Conservation (phyloP, 805 yeast species). For the Candida pseudofarinosa region DNA sequence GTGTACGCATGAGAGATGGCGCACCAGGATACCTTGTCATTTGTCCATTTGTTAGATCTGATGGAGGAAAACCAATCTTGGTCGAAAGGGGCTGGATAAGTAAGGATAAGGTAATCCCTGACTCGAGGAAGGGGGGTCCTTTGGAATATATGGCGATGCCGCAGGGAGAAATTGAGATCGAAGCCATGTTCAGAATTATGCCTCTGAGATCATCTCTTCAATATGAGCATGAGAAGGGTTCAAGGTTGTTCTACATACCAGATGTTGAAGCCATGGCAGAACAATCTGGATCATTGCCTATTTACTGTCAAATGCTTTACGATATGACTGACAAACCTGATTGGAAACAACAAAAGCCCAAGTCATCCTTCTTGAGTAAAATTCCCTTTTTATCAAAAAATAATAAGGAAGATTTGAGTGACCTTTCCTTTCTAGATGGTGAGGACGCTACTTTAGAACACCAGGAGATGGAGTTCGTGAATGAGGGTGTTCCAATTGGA, state of each 20-base stretch:
- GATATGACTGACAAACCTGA: slow-evolving; percentile 65
- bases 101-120: slow-evolving; percentile 60
- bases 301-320: slow-evolving; percentile 71
- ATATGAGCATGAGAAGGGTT: slow-evolving; percentile 62
- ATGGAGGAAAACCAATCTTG: slow-evolving; percentile 72
- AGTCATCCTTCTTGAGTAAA: slow-evolving; percentile 10
- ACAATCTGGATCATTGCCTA: slow-evolving; percentile 61
- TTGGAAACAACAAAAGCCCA: slow-evolving; percentile 21
- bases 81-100: slow-evolving; percentile 91
- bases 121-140: slow-evolving; percentile 40
- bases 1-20: slow-evolving; percentile 73
- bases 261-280: slow-evolving; percentile 80
- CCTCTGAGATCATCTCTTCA: slow-evolving; percentile 60
- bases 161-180: slow-evolving; percentile 63
- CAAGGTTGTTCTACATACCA: slow-evolving; percentile 70
- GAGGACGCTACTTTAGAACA: slow-evolving; percentile 32
- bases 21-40: slow-evolving; percentile 72
- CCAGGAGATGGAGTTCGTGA: slow-evolving; percentile 52
- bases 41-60: slow-evolving; percentile 74
- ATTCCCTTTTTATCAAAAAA: slow-evolving; percentile 5
- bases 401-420: slow-evolving; percentile 10
- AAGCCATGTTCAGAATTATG: slow-evolving; percentile 69
- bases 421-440: slow-evolving; percentile 13
- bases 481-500: slow-evolving; percentile 89
- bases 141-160: slow-evolving; percentile 73